Evolutionary conservation across 768 basidiomycete species (phyloP), one percentile per base, ranked within the genome.

Genomic region (Kwoniella dendrophila): DNA sequence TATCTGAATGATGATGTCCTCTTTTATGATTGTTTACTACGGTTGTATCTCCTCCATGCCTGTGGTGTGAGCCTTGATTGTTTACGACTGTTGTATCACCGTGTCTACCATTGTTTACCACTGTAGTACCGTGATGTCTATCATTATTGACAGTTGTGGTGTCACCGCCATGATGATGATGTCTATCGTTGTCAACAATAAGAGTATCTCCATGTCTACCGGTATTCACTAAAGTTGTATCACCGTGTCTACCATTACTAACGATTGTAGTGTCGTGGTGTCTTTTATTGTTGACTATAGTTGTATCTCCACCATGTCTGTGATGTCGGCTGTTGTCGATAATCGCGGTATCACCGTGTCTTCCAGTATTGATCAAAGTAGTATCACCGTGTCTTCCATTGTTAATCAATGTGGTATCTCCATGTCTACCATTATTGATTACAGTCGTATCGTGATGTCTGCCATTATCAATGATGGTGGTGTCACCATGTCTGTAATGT

Each of bases 11-110:
- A n/a, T 64, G 63, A 29, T 55, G 61, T 33, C 54, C 59, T 20
- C 62, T 49, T 51, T 64, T 64, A 34, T 54, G 38, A 41, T 64
- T 57, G 44, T 59, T 47, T 12, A 59, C 56, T 4, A 55, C 32
- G 5, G 56, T 59, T 7, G 63, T 57, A 24, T 53, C 41, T 18
- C 51, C 44, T 20, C 52, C n/a, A 26, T 48, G 63, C 22, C 51
- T 44, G 29, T 55, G 41, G n/a, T n/a, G n/a, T n/a, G n/a, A n/a
- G 10, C 34, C 34, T 2, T n/a, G 20, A 16, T 59, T 54, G 27
- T 52, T 60, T 1, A 36, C 41, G 14, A 47, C 52, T 10, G 52
- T 50, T 14, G 60, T 62, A 51, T 53, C 51, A 2, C 52, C 33
- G 20, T 61, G 59, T 33, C 45, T 26, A 5, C 44, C 48, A 34